Evolutionary conservation across 352 stramenopile genomes (phyloP).

Genomic region (Phytophthora vignae): DNA sequence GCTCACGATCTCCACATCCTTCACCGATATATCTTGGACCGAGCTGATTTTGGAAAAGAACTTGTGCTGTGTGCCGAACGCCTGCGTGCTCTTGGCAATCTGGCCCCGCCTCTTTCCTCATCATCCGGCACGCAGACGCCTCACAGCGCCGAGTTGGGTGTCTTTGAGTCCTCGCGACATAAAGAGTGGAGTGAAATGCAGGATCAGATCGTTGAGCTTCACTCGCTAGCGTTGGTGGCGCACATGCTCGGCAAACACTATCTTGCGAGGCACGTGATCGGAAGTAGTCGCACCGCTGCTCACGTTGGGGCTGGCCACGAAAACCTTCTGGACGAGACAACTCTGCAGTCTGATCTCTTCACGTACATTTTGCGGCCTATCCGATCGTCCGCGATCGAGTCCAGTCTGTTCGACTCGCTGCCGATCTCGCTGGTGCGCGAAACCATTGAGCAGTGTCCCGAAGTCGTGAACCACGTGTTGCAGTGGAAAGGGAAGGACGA

Average conservation of each 20-base stretch:
- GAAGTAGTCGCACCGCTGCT: neutral
- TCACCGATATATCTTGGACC: conserved; percentile 41
- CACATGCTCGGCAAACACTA: conserved; percentile 74
- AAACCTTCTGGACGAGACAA: conserved; percentile 51
- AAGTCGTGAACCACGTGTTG: conserved; percentile 81
- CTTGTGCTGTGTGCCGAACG: conserved; percentile 41
- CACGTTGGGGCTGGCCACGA: conserved; percentile 15
- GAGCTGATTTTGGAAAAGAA: conserved; percentile 37
- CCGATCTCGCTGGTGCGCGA: conserved; percentile 80
- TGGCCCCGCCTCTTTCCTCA: conserved; percentile 28
- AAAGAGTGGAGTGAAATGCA: conserved; percentile 68
- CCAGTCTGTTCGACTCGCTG: conserved; percentile 74
- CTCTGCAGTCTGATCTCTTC: conserved; percentile 74
- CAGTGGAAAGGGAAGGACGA: conserved; percentile 79
- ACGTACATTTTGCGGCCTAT: conserved; percentile 84
- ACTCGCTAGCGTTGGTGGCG: conserved; percentile 63
- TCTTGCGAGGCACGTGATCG: conserved; percentile 36
- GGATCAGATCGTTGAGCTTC: conserved; percentile 53
- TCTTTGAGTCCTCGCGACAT: conserved; percentile 57
- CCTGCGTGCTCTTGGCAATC: conserved; percentile 37
- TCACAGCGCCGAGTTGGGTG: conserved; percentile 20
- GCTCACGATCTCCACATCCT: conserved; percentile 50
- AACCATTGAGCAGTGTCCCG: conserved; percentile 80
- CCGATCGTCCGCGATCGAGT: conserved; percentile 82
- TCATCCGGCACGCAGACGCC: conserved; percentile 7